A percentile compares a stretch with the other conserved stretches of the same genome.
Evolutionary conservation across 495 filamentous ascomycete species (phyloP).

Genomic region (Elasticomyces elasticus): DNA sequence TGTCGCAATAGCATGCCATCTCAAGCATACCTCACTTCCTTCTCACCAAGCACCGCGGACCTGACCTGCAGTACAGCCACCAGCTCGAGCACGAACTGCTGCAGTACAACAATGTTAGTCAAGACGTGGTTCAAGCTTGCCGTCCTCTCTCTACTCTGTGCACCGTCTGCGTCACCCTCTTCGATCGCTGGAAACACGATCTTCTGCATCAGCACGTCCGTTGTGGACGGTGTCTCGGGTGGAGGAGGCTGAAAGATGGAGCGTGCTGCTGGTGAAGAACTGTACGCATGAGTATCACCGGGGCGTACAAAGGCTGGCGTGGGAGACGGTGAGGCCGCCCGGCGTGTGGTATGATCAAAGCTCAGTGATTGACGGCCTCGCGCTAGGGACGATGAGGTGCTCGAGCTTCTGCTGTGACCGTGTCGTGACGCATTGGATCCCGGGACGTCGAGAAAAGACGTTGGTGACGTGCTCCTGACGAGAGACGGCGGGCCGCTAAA

Average conservation of each 20-base stretch:
- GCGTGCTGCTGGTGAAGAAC: background rate
- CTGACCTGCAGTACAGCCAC: conserved; percentile 78
- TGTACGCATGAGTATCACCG: background rate
- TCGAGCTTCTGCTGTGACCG: conserved; percentile 9
- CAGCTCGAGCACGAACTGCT: conserved; percentile 83
- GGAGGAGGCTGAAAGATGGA: conserved; percentile 20
- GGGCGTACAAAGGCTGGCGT: background rate
- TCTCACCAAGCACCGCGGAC: conserved; percentile 60
- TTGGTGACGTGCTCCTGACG: conserved; percentile 7
- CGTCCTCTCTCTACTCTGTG: conserved; percentile 16
- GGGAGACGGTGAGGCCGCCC: background rate
- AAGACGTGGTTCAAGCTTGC: conserved; percentile 72
- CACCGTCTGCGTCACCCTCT: conserved; percentile 9
- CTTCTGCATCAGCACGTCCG: conserved; percentile 16
- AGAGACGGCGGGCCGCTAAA: conserved; percentile 8
- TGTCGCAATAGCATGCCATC: no score
- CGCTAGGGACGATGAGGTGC: conserved; percentile 4
- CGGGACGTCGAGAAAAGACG: background rate
- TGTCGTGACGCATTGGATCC: background rate
- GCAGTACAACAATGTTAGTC: conserved; percentile 64
- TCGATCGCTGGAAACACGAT: conserved; percentile 4
- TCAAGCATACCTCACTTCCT: conserved; percentile 50
- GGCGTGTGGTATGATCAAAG: background rate
- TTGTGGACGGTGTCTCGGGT: conserved; percentile 18
- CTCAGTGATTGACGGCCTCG: background rate